Base-by-base conservation (phyloP, 495 filamentous ascomycete genomes). In the Haplographium delicatum region DNA sequence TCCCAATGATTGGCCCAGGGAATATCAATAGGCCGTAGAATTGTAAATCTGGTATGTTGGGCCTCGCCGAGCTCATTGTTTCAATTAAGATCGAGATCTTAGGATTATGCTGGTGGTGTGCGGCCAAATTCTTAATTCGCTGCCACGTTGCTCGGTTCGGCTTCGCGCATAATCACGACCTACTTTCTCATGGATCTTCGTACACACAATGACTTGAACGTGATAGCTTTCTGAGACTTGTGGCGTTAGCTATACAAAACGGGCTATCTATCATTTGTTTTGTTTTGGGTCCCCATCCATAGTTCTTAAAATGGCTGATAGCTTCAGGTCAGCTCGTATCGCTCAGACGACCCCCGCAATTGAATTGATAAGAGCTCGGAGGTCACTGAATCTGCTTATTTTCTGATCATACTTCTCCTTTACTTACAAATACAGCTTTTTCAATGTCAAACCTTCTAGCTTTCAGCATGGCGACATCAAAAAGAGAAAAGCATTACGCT, bases 401-500 rank as follows among this genome's bases (percentile, higher is more conserved):
- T 45, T 13, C 10, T 15, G 1, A 0, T 31, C 24, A 18, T 41
- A 1, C 13, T 46, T 22, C 1, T 23, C 22, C 2, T 20, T 7
- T 28, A 44, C 9, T 10, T 11, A 19, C n/a, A 2, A 34, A 34
- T 9, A 15, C 23, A 11, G 35, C 11, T 9, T 23, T 16, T 43
- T 26, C 49, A 53, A 53, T 53, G 54, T 48, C 48, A 13, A 48
- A 38, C 31, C 19, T 57, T 23, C 40, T 57, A 2, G 44, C 24
- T 37, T 45, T 50, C 47, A 34, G 39, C 42, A 59, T 59, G 57
- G 4, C 53, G 31, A 38, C 42, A 5, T 49, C 53, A n/a, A 52
- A 47, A 42, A 59, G 53, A 50, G 57, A 59, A 34, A 61, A 57
- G 39, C 50, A 52, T 15, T 51, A 50, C 28, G 20, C 58, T 6